Percentiles rank a stretch among this genome's conserved stretches.
These are phyloP conservation scores for Pseudocercospora fuligena DNA, from an alignment of 2,329 filamentous ascomycete genomes.

Conservation along the genomic window DNA sequence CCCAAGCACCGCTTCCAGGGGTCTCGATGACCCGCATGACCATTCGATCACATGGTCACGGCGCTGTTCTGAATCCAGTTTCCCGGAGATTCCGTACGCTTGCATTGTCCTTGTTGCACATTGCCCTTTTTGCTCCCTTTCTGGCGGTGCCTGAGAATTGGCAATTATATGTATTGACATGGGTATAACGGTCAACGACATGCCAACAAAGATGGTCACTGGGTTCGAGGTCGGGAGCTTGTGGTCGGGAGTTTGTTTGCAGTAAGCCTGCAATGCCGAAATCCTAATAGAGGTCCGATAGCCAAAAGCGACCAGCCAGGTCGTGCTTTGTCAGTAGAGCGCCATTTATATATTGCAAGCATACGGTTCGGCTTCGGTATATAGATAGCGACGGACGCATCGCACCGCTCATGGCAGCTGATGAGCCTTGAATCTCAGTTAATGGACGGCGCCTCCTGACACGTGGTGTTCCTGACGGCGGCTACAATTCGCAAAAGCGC, in stretches of 20 bases:
- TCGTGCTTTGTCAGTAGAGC: constrained; percentile 2
- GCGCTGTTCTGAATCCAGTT: not conserved
- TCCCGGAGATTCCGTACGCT: not conserved
- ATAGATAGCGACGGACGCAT: constrained; percentile 1
- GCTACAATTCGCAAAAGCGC: not conserved
- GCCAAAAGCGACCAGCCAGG: not conserved
- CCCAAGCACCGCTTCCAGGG: not conserved
- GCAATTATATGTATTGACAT: not conserved
- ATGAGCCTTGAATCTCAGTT: not conserved
- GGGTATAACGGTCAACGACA: constrained; percentile 6
- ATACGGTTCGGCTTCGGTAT: constrained; percentile 7
- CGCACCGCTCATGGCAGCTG: constrained; percentile 12
- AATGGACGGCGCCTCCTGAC: constrained; percentile 6
- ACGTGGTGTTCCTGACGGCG: constrained; percentile 10
- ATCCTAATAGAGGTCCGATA: not conserved
- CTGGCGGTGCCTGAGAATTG: not conserved
- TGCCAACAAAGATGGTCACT: not conserved
- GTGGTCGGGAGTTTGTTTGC: constrained; percentile 1
- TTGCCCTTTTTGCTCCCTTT: not conserved
- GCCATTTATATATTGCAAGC: constrained; percentile 8
- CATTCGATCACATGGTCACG: not conserved
- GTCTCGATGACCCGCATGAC: constrained; percentile 10
- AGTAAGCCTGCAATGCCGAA: constrained; percentile 11
- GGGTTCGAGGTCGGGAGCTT: constrained; percentile 7
- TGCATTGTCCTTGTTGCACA: constrained; percentile 5